Percentiles rank a stretch among this genome's conserved stretches.
Evolutionary conservation across 371 early-diverging fungal species (phyloP).

Genomic region (Phascolomyces articulosus): DNA sequence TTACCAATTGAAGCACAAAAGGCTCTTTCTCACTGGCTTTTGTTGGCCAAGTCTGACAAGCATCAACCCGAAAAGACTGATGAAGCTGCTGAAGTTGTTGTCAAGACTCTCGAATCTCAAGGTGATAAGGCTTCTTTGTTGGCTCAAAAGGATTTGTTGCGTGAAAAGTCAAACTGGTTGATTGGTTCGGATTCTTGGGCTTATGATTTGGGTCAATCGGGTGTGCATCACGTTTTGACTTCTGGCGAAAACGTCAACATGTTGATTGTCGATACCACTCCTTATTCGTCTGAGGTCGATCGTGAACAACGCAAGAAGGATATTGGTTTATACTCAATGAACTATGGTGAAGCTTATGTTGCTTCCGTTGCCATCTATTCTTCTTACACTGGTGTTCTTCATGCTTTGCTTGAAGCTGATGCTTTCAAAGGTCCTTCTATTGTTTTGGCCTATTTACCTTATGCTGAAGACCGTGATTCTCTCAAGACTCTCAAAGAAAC

Average conservation of each 20-base stretch:
- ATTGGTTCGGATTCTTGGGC: constrained; percentile 88
- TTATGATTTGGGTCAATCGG: constrained; percentile 85
- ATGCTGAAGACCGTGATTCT: constrained; percentile 42
- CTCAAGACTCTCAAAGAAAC: constrained; percentile 84
- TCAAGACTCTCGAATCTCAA: constrained; percentile 38
- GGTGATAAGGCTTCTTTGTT: constrained; percentile 28
- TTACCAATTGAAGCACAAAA: constrained; percentile 59
- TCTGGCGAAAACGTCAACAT: constrained; percentile 87
- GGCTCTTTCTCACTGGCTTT: constrained; percentile 70
- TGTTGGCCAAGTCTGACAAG: constrained; percentile 60
- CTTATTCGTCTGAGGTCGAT: constrained; percentile 62
- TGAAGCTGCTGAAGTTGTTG: constrained; percentile 39
- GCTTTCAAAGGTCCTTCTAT: constrained; percentile 89
- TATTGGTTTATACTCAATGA: constrained; percentile 93
- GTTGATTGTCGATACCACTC: constrained; percentile 83
- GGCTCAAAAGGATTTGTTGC: constrained; percentile 42
- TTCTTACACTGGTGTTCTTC: constrained; percentile 85
- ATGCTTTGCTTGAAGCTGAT: constrained; percentile 90
- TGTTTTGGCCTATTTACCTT: constrained; percentile 81
- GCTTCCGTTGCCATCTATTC: constrained; percentile 89
- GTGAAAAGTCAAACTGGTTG: constrained; percentile 81
- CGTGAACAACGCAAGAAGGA: constrained; percentile 88
- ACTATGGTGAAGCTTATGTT: constrained; percentile 86
- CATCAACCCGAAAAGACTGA: constrained; percentile 44
- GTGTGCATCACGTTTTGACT: constrained; percentile 88